phyloP scores from a whole-genome alignment of 768 basidiomycete genomes.

The Suillus tomentosus region DNA sequence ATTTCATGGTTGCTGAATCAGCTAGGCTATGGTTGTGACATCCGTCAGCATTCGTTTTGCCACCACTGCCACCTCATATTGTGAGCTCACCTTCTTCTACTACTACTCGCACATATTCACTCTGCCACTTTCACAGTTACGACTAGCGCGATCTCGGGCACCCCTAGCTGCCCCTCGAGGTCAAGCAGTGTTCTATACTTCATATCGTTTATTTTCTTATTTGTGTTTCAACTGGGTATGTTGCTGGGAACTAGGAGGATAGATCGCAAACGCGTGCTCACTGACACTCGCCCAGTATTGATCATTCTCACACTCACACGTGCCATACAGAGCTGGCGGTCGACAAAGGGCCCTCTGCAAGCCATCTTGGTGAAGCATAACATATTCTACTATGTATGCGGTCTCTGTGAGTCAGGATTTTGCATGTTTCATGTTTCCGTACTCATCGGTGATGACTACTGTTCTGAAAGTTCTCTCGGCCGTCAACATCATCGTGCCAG shows the following conservation, averaged over 20 bases:
- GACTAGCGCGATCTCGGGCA: background rate
- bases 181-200: background rate
- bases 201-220: background rate
- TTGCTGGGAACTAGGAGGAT: background rate
- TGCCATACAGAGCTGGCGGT: background rate
- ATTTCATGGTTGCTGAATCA: background rate
- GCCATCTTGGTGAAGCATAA: background rate
- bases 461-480: background rate
- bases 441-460: background rate
- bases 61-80: too few relatives aligned
- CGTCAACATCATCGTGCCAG: background rate
- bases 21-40: background rate
- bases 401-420: background rate
- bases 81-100: too few relatives aligned
- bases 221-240: background rate
- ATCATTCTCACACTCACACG: background rate
- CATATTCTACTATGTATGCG: background rate
- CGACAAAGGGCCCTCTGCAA: background rate
- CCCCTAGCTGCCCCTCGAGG: background rate
- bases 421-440: background rate
- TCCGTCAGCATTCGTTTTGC: background rate
- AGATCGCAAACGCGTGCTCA: background rate
- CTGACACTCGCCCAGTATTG: background rate
- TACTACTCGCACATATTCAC: background rate
- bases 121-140: background rate